A percentile compares a stretch with the other conserved stretches of the same genome.
These are phyloP conservation scores for Babesia sp. DNA, from an alignment of 169 alveolate genomes.

Conservation along the genomic window DNA sequence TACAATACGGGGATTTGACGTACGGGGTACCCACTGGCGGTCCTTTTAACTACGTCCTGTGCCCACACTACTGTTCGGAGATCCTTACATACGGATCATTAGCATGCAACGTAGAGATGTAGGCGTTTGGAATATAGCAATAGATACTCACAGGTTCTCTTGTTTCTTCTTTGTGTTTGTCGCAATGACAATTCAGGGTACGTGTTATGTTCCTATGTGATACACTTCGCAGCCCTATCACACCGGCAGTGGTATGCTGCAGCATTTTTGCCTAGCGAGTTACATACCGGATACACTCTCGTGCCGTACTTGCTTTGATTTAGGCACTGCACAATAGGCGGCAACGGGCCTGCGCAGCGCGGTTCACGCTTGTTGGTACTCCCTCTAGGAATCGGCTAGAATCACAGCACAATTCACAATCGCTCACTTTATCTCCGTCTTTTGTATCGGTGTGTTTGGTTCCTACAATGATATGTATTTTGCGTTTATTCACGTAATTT, in stretches of 20 bases:
- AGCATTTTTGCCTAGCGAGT: slow-evolving; percentile 29
- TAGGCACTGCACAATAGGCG: slow-evolving; percentile 25
- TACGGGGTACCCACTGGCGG: slow-evolving; percentile 80
- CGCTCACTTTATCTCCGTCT: slow-evolving; percentile 2
- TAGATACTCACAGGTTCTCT: slow-evolving; percentile 21
- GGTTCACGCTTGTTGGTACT: slow-evolving; percentile 24
- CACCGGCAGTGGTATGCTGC: slow-evolving; percentile 47
- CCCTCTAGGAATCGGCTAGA: slow-evolving; percentile 36
- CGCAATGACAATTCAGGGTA: slow-evolving; percentile 34
- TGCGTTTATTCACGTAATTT: neutral
- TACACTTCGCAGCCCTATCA: slow-evolving; percentile 2
- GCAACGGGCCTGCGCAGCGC: slow-evolving; percentile 54
- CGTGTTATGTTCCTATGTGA: neutral
- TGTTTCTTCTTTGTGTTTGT: slow-evolving; percentile 40
- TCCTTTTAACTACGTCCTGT: slow-evolving; percentile 72
- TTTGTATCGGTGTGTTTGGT: neutral
- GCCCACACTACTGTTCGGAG: slow-evolving; percentile 85
- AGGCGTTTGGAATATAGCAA: neutral
- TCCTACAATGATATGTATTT: neutral
- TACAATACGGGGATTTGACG: slow-evolving; percentile 28
- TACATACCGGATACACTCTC: slow-evolving; percentile 31
- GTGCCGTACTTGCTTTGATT: slow-evolving; percentile 45
- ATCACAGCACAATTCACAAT: slow-evolving; percentile 57
- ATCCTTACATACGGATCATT: slow-evolving; percentile 73
- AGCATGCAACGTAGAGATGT: slow-evolving; percentile 59